A percentile compares a stretch with the other conserved stretches of the same genome.
Conservation (phyloP, 2,329 filamentous ascomycete genomes). For the Teratosphaeria zuluensis region DNA sequence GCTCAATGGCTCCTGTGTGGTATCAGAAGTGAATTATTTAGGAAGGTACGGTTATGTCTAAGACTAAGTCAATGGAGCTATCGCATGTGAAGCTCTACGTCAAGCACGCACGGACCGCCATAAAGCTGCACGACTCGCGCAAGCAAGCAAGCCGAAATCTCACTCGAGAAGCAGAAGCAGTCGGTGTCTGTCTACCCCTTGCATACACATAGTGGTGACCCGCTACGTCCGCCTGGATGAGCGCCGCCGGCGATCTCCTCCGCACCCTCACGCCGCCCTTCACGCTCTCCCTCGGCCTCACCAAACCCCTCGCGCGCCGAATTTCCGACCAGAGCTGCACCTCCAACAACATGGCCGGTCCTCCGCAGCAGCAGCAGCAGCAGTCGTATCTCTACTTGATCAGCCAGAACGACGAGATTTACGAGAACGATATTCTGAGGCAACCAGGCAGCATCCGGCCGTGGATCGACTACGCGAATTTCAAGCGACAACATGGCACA, state of each 20-base stretch:
- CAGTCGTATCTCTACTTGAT: constrained; percentile 36
- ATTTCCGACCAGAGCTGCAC: neutral
- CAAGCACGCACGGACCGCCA: neutral
- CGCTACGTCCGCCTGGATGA: neutral
- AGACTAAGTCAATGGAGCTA: neutral
- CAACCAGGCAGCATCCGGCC: constrained; percentile 80
- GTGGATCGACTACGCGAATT: constrained; percentile 89
- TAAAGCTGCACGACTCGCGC: neutral
- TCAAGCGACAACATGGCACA: constrained; percentile 79
- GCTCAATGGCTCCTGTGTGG: neutral
- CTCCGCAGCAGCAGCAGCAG: constrained; percentile 1
- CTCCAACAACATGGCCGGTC: constrained; percentile 7
- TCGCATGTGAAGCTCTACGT: neutral
- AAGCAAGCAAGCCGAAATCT: neutral
- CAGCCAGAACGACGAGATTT: constrained; percentile 82
- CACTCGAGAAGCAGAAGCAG: neutral
- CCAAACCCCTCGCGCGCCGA: neutral
- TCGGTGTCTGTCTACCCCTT: neutral
- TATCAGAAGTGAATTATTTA: neutral
- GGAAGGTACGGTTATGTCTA: neutral
- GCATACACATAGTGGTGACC: neutral
- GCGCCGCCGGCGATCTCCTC: constrained; percentile 42
- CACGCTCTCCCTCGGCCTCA: constrained; percentile 13
- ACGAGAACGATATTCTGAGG: constrained; percentile 90
- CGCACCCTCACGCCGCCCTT: constrained; percentile 27